phyloP scores from a whole-genome alignment of 176 grass and related monocot genomes.

The Elymus sibiricus region DNA sequence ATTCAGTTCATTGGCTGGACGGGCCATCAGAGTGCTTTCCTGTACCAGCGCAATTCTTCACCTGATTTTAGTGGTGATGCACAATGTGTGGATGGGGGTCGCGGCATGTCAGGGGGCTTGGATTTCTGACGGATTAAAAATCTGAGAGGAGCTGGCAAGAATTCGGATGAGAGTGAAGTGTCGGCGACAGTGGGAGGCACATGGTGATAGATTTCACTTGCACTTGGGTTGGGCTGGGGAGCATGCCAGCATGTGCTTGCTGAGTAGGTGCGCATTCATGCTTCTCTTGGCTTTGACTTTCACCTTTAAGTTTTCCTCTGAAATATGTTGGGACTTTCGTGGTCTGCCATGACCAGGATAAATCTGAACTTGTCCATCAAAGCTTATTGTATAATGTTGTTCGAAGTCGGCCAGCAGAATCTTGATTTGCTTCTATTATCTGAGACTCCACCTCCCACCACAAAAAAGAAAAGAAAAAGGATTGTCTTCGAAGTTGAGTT shows the following conservation, averaged over 20 bases:
- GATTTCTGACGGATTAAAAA: not conserved
- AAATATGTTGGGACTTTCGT: constrained; percentile 4
- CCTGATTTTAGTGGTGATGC: not conserved
- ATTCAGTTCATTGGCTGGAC: constrained; percentile 1
- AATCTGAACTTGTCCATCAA: not conserved
- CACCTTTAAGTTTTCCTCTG: not conserved
- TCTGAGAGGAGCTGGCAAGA: not conserved
- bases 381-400: not conserved
- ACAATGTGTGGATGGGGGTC: not conserved
- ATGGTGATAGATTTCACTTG: not conserved
- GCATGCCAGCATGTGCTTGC: not conserved
- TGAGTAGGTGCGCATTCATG: constrained; percentile 21
- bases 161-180: not conserved
- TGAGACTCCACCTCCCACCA: constrained; percentile 9
- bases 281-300: not conserved
- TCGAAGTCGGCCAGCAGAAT: constrained; percentile 37
- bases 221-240: not conserved
- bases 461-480: constrained; percentile 26
- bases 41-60: not conserved
- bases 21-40: not conserved
- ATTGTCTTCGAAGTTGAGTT: not conserved
- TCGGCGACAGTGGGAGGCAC: not conserved
- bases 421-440: constrained; percentile 4
- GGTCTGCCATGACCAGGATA: not conserved
- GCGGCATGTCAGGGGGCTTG: not conserved